Conservation (phyloP, 352 stramenopile genomes). For the Phytopythium montanum region DNA sequence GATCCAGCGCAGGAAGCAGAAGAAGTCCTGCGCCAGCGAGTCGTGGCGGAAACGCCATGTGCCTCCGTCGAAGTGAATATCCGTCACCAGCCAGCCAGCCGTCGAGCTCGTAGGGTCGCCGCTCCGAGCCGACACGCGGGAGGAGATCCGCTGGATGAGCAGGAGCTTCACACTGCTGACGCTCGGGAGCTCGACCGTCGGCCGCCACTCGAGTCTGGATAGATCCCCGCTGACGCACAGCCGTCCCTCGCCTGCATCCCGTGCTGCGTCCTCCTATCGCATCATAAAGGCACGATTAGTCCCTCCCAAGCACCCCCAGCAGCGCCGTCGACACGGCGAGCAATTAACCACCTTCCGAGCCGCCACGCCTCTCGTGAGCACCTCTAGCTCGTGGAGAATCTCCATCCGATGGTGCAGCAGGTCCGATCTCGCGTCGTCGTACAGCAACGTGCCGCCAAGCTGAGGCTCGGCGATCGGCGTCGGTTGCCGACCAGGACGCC, state of each 20-base stretch:
- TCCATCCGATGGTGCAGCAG: conserved; percentile 1
- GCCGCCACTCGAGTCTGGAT: not conserved
- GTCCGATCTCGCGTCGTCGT: not conserved
- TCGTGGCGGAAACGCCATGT: conserved; percentile 4
- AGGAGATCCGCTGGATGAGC: conserved; percentile 4
- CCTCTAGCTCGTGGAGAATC: not conserved
- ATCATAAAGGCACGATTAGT: not conserved
- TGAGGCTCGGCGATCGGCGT: not conserved
- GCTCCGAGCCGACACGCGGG: not conserved
- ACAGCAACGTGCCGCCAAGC: not conserved
- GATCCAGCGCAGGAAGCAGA: conserved; percentile 7
- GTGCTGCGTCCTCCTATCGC: not conserved
- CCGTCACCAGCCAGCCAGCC: not conserved
- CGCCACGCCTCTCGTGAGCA: not conserved
- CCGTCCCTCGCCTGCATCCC: not conserved
- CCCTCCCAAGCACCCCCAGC: not conserved
- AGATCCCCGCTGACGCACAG: conserved; percentile 1
- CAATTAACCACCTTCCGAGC: not conserved
- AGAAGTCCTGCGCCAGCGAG: conserved; percentile 5
- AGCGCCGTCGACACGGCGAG: not conserved
- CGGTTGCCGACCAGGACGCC: not conserved
- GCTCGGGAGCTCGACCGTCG: not conserved
- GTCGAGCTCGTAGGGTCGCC: not conserved
- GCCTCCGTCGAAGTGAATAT: not conserved
- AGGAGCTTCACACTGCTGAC: not conserved